A percentile compares a stretch with the other conserved stretches of the same genome.
These are phyloP conservation scores for Dactylellina cionopaga DNA, from an alignment of 2,329 filamentous ascomycete genomes.

Conservation along the genomic window DNA sequence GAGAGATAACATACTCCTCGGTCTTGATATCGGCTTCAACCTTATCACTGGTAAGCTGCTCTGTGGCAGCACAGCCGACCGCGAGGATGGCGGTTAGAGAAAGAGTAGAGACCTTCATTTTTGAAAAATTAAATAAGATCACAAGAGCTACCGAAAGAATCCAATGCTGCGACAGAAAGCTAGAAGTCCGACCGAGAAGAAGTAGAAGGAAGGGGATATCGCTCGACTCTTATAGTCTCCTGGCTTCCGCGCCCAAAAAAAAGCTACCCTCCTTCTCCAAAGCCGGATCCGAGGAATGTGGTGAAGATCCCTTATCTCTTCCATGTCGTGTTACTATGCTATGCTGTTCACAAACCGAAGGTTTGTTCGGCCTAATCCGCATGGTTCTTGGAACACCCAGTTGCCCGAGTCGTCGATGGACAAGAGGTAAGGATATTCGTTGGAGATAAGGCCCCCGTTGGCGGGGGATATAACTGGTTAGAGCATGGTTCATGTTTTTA, in stretches of 20 bases:
- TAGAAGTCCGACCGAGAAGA: not conserved
- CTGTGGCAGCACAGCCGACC: constrained; percentile 56
- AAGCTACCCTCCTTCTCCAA: not conserved
- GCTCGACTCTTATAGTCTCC: constrained; percentile 43
- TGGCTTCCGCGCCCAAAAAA: constrained; percentile 13
- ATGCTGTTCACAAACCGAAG: constrained; percentile 15
- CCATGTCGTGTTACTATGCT: constrained; percentile 8
- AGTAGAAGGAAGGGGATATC: not conserved
- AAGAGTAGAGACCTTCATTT: constrained; percentile 35
- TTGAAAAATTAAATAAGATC: not conserved
- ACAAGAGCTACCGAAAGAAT: constrained; percentile 14
- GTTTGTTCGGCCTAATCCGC: constrained; percentile 21
- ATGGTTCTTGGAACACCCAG: constrained; percentile 33
- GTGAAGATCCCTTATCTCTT: constrained; percentile 28
- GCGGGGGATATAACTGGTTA: not conserved
- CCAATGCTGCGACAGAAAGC: not conserved
- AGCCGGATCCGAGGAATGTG: constrained; percentile 28
- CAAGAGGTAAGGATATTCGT: constrained; percentile 5
- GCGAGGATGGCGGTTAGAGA: constrained; percentile 30
- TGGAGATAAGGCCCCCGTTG: constrained; percentile 23
- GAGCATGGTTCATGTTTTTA: constrained; percentile 22
- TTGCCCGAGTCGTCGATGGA: constrained; percentile 49
- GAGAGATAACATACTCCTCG: constrained; percentile 59
- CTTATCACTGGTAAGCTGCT: constrained; percentile 61
- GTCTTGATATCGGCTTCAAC: constrained; percentile 62